phyloP scores from a whole-genome alignment of 371 early-diverging fungal genomes.

The Rhizoclosmatium hyalinum region DNA sequence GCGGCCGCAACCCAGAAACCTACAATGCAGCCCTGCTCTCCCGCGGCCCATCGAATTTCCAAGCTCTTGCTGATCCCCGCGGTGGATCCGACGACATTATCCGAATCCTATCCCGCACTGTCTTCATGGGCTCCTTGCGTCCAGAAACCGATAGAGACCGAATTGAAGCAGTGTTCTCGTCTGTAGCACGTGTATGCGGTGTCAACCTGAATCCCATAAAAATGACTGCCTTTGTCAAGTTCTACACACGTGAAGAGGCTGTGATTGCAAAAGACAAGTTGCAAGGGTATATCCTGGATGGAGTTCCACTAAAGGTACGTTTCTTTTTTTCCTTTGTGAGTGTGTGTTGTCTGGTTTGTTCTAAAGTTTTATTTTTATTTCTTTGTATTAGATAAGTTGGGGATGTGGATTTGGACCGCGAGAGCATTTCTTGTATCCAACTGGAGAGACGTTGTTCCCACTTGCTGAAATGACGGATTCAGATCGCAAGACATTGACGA shows the following conservation, averaged over 20 bases:
- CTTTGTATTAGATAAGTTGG: slow-evolving; percentile 59
- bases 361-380: slow-evolving; percentile 9
- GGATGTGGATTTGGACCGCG: slow-evolving; percentile 72
- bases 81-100: not conserved
- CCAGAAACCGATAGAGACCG: slow-evolving; percentile 52
- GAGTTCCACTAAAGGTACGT: slow-evolving; percentile 42
- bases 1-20: slow-evolving; percentile 21
- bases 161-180: slow-evolving; percentile 53
- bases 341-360: not conserved
- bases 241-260: slow-evolving; percentile 54
- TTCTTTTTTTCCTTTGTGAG: slow-evolving; percentile 7
- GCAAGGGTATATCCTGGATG: slow-evolving; percentile 32
- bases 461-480: slow-evolving; percentile 43
- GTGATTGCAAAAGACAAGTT: slow-evolving; percentile 38
- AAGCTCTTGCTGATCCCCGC: not conserved
- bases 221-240: slow-evolving; percentile 68
- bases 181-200: slow-evolving; percentile 54
- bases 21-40: not conserved
- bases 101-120: slow-evolving; percentile 62
- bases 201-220: slow-evolving; percentile 65
- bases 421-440: slow-evolving; percentile 61
- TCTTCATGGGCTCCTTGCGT: slow-evolving; percentile 65
- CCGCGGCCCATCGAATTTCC: not conserved
- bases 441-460: slow-evolving; percentile 50
- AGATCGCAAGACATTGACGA: slow-evolving; percentile 44